These are phyloP conservation scores for Cryptosporidium felis DNA, from an alignment of 169 alveolate genomes.

Conservation along the genomic window DNA sequence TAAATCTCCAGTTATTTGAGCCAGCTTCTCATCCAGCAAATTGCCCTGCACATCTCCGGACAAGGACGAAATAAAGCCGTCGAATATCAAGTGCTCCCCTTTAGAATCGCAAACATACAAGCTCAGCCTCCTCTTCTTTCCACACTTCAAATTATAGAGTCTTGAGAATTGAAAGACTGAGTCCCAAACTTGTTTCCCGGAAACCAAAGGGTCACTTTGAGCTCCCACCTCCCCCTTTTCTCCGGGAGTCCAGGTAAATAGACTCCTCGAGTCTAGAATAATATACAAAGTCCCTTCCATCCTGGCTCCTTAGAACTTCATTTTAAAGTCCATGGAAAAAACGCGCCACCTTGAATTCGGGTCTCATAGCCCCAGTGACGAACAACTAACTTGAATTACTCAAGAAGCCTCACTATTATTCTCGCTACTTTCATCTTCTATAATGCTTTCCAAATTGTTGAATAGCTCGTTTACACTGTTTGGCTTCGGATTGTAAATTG, in stretches of 20 bases:
- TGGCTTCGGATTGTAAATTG: slow-evolving; percentile 27
- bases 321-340: too few species aligned
- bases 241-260: background rate
- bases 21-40: background rate
- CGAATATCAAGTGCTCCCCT: slow-evolving; percentile 1
- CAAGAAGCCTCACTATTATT: slow-evolving; percentile 22
- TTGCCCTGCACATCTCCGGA: slow-evolving; percentile 8
- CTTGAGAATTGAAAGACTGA: slow-evolving; percentile 21
- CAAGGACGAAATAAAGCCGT: slow-evolving; percentile 26
- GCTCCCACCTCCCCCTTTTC: background rate
- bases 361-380: too few species aligned
- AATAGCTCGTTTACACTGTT: background rate
- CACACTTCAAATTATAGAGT: slow-evolving; percentile 9
- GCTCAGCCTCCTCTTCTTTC: background rate
- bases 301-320: too few species aligned
- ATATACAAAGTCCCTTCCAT: slow-evolving; percentile 51
- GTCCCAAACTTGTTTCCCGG: slow-evolving; percentile 25
- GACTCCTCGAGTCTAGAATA: slow-evolving; percentile 50
- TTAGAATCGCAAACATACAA: slow-evolving; percentile 34
- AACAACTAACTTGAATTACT: background rate
- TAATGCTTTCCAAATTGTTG: background rate
- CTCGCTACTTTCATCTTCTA: slow-evolving; percentile 35
- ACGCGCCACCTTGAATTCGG: too few species aligned
- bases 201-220: background rate
- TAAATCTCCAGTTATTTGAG: background rate